Percentiles rank a stretch among this genome's conserved stretches.
phyloP scores from a whole-genome alignment of 176 grass and related monocot species.

The Hordeum vulgare region MorexV3_pseudomolecules_assembly NC_058521.1:576476324-576476823 shows the following conservation, averaged over 20 bases:
- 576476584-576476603: neutral
- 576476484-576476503: slow-evolving; percentile 40
- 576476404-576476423: slow-evolving; percentile 62
- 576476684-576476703: too few species aligned
- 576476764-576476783: slow-evolving; percentile 36
- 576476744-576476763: neutral
- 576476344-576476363: slow-evolving; percentile 65
- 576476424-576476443: slow-evolving; percentile 83
- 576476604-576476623: neutral
- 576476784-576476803: slow-evolving; percentile 86
- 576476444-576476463: slow-evolving; percentile 70
- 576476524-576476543: slow-evolving; percentile 62
- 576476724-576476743: neutral
- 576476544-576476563: slow-evolving; percentile 61
- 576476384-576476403: slow-evolving; percentile 64
- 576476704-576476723: neutral
- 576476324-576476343: slow-evolving; percentile 61
- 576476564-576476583: slow-evolving; percentile 6
- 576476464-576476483: slow-evolving; percentile 74
- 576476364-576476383: slow-evolving; percentile 54
- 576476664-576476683: neutral
- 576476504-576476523: slow-evolving; percentile 41
- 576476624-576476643: neutral
- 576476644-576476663: slow-evolving; percentile 13
- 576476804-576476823: slow-evolving; percentile 86